Percentiles rank a stretch among this genome's conserved stretches.
Conservation (phyloP, 768 basidiomycete genomes). For the Clathrus columnatus region DNA sequence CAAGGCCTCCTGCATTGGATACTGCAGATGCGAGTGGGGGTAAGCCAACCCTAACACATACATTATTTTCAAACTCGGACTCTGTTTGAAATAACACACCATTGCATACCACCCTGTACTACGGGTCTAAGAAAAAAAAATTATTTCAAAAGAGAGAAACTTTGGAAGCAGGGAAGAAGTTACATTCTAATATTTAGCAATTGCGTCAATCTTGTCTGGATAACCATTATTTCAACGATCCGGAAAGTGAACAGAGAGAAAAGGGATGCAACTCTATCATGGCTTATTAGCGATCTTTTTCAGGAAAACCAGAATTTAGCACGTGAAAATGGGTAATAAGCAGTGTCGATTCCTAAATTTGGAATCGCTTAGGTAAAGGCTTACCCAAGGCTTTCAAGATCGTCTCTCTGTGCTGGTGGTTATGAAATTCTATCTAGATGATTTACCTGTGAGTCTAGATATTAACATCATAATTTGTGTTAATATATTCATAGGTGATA, state of each 20-base stretch:
- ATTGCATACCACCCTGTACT: constrained; percentile 89
- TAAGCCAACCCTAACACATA: constrained; percentile 59
- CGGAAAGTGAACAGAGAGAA: neutral
- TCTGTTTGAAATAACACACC: constrained; percentile 32
- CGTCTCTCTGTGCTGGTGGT: neutral
- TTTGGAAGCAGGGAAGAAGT: constrained; percentile 18
- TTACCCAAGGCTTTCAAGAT: neutral
- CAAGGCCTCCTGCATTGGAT: constrained; percentile 79
- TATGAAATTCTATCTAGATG: constrained; percentile 82
- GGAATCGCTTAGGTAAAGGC: too few relatives aligned
- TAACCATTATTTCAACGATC: too few relatives aligned
- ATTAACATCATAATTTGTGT: constrained; percentile 2
- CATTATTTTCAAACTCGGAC: neutral
- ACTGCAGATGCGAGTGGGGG: constrained; percentile 70
- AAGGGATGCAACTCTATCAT: neutral
- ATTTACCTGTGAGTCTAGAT: constrained; percentile 51
- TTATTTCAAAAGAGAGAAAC: neutral
- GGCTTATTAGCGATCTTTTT: neutral
- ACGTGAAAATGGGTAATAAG: too few relatives aligned
- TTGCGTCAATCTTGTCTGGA: constrained; percentile 51
- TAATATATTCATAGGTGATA: constrained; percentile 47
- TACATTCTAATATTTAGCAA: constrained; percentile 60
- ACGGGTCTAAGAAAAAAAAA: constrained; percentile 70
- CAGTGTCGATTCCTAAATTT: too few relatives aligned
- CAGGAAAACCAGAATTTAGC: too few relatives aligned